Evolutionary conservation across 345 rosid genomes (phyloP).

Genomic region (Pistacia atlantica): DNA sequence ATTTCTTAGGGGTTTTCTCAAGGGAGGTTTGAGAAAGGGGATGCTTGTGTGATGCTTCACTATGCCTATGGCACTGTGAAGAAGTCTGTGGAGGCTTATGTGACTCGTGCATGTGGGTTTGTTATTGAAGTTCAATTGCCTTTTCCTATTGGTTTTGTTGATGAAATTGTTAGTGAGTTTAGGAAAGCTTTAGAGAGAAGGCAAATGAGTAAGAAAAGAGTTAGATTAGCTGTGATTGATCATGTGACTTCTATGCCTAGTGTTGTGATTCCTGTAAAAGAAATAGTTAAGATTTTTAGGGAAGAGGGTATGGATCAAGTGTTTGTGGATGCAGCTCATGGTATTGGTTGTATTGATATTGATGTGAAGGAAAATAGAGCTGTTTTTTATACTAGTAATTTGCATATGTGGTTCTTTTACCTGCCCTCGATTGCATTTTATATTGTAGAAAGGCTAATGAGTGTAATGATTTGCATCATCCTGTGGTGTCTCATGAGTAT

Average conservation of each 20-base stretch:
- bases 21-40: conserved; percentile 65
- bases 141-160: conserved; percentile 67
- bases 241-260: conserved; percentile 95
- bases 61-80: conserved; percentile 84
- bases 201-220: conserved; percentile 57
- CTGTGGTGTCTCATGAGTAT: conserved; percentile 88
- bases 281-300: conserved; percentile 80
- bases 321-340: conserved; percentile 94
- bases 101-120: conserved; percentile 80
- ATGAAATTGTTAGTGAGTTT: conserved; percentile 67
- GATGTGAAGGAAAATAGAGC: conserved; percentile 91
- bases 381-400: conserved; percentile 83
- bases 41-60: conserved; percentile 83
- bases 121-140: conserved; percentile 85
- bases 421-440: conserved; percentile 89
- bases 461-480: conserved; percentile 71
- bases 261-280: conserved; percentile 78
- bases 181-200: conserved; percentile 61
- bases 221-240: conserved; percentile 89
- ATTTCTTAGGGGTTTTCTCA: conserved; percentile 70
- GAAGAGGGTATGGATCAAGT: conserved; percentile 88
- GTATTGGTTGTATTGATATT: conserved; percentile 83
- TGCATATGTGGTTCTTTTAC: conserved; percentile 93
- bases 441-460: conserved; percentile 53
- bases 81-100: conserved; percentile 87